A percentile compares a stretch with the other conserved stretches of the same genome.
phyloP scores from a whole-genome alignment of 495 filamentous ascomycete genomes.

The Penicillium arizonense region DNA sequence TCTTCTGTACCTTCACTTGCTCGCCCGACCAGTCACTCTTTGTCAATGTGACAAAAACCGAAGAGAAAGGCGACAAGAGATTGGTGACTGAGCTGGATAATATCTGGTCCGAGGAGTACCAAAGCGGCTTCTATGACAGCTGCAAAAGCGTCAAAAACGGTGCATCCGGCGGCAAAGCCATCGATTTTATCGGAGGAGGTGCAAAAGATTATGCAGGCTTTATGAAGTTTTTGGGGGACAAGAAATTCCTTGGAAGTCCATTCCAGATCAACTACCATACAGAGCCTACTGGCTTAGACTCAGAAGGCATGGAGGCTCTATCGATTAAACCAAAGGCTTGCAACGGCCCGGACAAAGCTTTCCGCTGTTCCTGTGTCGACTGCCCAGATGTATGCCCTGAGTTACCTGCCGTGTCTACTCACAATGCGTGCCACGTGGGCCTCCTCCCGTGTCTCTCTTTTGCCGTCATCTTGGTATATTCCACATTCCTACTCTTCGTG shows the following conservation, averaged over 20 bases:
- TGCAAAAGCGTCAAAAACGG: constrained; percentile 99
- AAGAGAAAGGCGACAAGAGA: constrained; percentile 61
- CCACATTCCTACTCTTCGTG: constrained; percentile 66
- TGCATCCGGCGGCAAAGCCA: constrained; percentile 84
- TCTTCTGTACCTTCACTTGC: constrained; percentile 97
- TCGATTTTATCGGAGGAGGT: constrained; percentile 92
- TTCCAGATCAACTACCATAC: constrained; percentile 95
- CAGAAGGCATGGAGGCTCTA: constrained; percentile 60
- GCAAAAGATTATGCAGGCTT: constrained; percentile 86
- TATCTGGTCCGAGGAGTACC: constrained; percentile 82
- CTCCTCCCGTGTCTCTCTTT: constrained; percentile 88
- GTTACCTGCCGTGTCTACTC: constrained; percentile 67
- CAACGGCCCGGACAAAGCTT: constrained; percentile 80
- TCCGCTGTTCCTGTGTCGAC: constrained; percentile 89
- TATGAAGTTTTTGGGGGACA: constrained; percentile 87
- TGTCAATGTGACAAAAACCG: constrained; percentile 82
- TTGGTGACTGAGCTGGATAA: constrained; percentile 88
- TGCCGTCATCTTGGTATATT: constrained; percentile 82
- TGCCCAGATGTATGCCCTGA: constrained; percentile 82
- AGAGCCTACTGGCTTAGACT: constrained; percentile 50
- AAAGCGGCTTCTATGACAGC: constrained; percentile 87
- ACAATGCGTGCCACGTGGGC: constrained; percentile 76
- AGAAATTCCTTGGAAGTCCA: constrained; percentile 83
- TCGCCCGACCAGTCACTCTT: constrained; percentile 96
- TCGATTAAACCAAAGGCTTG: constrained; percentile 73